Percentiles rank a stretch among this genome's conserved stretches.
phyloP scores from a whole-genome alignment of 805 yeast genomes.

The Candida yuanshanica region DNA sequence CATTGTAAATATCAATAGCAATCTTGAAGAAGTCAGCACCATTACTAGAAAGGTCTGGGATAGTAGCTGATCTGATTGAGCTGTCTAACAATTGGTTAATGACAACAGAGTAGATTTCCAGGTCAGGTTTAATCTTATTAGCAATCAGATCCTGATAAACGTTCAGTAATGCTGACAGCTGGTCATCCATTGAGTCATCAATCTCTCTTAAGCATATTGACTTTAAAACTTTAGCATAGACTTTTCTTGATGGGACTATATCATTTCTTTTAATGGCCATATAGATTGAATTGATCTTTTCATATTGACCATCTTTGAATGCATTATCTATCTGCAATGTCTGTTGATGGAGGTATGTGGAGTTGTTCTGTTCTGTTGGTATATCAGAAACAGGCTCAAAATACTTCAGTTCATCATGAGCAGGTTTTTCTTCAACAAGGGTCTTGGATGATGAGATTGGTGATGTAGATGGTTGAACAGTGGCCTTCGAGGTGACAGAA shows the following conservation, averaged over 20 bases:
- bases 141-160: constrained; percentile 63
- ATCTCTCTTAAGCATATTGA: constrained; percentile 48
- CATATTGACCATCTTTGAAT: constrained; percentile 23
- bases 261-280: constrained; percentile 36
- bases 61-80: constrained; percentile 34
- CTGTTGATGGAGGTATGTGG: constrained; percentile 27
- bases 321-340: constrained; percentile 26
- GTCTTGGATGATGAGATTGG: not conserved
- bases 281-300: constrained; percentile 33
- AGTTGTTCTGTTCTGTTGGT: constrained; percentile 19
- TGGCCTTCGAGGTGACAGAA: not conserved
- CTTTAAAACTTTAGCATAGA: constrained; percentile 48
- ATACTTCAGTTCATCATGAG: constrained; percentile 7
- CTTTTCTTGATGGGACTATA: constrained; percentile 43
- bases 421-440: not conserved
- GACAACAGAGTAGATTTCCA: constrained; percentile 46
- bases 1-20: constrained; percentile 41
- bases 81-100: constrained; percentile 47
- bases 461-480: not conserved
- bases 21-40: constrained; percentile 44
- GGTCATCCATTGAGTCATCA: constrained; percentile 50
- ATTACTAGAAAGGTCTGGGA: constrained; percentile 30
- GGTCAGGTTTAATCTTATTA: constrained; percentile 49
- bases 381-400: constrained; percentile 12
- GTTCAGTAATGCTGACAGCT: constrained; percentile 55